Conservation (phyloP, 148 eudicot species). For the Polygonum maritimum region DNA sequence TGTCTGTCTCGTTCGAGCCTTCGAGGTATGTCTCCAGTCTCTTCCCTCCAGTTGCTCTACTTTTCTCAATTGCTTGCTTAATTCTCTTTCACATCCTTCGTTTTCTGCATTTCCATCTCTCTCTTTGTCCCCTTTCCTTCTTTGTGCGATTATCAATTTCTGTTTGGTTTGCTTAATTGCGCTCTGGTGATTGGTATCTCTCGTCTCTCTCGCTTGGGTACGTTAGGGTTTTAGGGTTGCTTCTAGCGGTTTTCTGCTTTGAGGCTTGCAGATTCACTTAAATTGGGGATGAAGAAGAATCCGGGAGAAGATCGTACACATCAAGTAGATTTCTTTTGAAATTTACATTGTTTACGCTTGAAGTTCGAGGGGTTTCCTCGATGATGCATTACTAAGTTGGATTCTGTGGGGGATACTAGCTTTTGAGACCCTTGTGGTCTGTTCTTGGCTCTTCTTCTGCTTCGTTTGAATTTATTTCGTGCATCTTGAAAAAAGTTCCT, state of each 20-base stretch:
- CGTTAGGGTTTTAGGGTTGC: constrained; percentile 5
- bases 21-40: background rate
- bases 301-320: background rate
- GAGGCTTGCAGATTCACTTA: background rate
- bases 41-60: background rate
- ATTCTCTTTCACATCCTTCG: background rate
- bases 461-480: background rate
- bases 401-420: background rate
- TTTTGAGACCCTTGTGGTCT: background rate
- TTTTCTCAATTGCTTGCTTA: background rate
- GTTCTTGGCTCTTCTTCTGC: background rate
- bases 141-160: background rate
- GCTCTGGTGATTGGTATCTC: background rate
- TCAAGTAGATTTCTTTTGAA: constrained; percentile 1
- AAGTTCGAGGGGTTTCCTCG: background rate
- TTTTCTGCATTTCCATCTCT: constrained; percentile 1
- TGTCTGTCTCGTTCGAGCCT: constrained; percentile 1
- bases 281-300: background rate
- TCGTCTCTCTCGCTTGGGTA: background rate
- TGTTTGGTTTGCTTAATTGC: constrained; percentile 3
- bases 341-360: background rate
- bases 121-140: background rate
- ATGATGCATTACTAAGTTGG: background rate
- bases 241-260: background rate
- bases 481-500: background rate